Evolutionary conservation across 495 filamentous ascomycete species (phyloP).

Genomic region (Trichodelitschia bisporula): DNA sequence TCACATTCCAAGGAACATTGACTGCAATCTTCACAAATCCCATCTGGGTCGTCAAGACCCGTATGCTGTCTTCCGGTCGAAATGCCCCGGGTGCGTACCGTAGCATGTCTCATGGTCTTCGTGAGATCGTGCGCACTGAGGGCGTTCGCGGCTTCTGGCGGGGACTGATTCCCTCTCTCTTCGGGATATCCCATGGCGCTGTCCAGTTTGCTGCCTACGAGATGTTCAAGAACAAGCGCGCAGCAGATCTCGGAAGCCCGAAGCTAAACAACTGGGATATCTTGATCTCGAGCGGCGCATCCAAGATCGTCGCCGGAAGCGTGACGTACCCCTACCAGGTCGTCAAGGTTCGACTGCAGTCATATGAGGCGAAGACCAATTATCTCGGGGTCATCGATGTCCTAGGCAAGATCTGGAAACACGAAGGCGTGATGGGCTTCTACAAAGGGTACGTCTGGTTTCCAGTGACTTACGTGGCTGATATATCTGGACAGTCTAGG

Average conservation of each 20-base stretch:
- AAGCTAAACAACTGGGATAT: slow-evolving; percentile 49
- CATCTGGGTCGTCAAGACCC: slow-evolving; percentile 95
- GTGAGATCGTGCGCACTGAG: slow-evolving; percentile 36
- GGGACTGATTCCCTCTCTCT: slow-evolving; percentile 54
- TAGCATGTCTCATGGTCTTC: slow-evolving; percentile 43
- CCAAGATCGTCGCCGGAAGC: slow-evolving; percentile 67
- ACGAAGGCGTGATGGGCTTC: slow-evolving; percentile 64
- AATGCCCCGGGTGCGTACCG: slow-evolving; percentile 54
- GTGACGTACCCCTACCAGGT: slow-evolving; percentile 91
- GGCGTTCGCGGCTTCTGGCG: slow-evolving; percentile 62
- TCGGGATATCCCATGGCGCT: slow-evolving; percentile 86
- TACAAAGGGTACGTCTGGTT: slow-evolving; percentile 44
- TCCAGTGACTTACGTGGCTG: slow-evolving; percentile 1
- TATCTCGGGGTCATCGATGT: slow-evolving; percentile 56
- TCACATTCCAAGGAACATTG: slow-evolving; percentile 21
- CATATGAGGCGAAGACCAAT: slow-evolving; percentile 44
- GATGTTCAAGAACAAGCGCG: slow-evolving; percentile 41
- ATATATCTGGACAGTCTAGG: slow-evolving; percentile 23
- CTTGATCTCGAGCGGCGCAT: slow-evolving; percentile 48
- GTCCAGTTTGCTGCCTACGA: slow-evolving; percentile 96
- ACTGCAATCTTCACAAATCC: slow-evolving; percentile 78
- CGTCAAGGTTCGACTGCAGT: slow-evolving; percentile 65
- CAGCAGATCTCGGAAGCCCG: slow-evolving; percentile 13
- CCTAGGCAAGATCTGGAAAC: slow-evolving; percentile 40
- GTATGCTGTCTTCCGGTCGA: slow-evolving; percentile 71